Evolutionary conservation across 306 rosid species (phyloP), one percentile per base, ranked within the genome.

Genomic region (Coriaria nepalensis): DNA sequence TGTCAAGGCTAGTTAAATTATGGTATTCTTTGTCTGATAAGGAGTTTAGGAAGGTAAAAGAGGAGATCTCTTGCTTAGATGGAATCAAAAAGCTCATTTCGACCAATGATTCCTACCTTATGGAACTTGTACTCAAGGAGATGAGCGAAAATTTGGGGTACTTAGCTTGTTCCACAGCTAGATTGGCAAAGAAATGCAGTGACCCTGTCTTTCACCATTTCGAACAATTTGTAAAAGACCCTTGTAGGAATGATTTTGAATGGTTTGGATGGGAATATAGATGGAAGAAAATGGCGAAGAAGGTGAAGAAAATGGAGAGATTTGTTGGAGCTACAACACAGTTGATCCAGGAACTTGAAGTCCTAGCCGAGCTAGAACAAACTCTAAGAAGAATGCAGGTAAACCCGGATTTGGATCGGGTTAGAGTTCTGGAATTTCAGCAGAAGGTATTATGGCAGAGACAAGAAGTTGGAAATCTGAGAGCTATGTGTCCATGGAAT

Each of bases 241-340:
- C 95, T 9, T 6, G 36, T 37, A 57, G 66, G 47, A 53, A 61
- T 9, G 60, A 65, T 55, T 49, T 64, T 44, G 69, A 67, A 6
- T 90, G 84, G 80, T 56, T 47, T 2, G 86, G 90, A 2, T 78
- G 86, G 96, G 80, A 68, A 33, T 90, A 90, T 49, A 65, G 69
- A 57, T 73, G 66, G 92, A 71, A 75, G 47, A 90, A 90, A 62
- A 90, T 90, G 97, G 87, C 84, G 45, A 79, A 53, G 65, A 81
- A 78, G 49, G 74, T 81, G 73, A 81, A 75, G 79, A 90, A 90
- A 66, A 81, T 90, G 95, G 85, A 85, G 50, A 73, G 68, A 46
- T 79, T 90, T 61, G 65, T 76, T 54, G 69, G 64, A 5, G 60
- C 66, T 11, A 68, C 92, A 59, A 36, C 72, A 51, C 78, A 73